Conservation (phyloP, 306 rosid species). For the Lathyrus oleraceus region DNA sequence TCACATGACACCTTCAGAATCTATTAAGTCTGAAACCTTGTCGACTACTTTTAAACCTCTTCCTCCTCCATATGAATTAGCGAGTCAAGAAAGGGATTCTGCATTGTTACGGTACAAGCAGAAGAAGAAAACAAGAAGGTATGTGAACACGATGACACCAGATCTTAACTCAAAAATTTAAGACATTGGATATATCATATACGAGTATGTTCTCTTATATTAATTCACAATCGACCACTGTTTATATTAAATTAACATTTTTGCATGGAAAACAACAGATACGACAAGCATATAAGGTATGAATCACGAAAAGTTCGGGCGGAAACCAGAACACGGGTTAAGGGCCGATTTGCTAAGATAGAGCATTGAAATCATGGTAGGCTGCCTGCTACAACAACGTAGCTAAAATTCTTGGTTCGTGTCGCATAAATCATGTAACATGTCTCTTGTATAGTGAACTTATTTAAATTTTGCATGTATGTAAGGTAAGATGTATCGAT, state of each 20-base stretch:
- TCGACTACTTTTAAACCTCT: slow-evolving; percentile 46
- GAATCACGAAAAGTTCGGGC: slow-evolving; percentile 88
- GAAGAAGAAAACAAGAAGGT: slow-evolving; percentile 93
- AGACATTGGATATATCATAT: neutral
- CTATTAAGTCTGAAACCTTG: slow-evolving; percentile 35
- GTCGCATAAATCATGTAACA: slow-evolving; percentile 4
- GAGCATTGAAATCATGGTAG: slow-evolving; percentile 52
- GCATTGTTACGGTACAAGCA: slow-evolving; percentile 85
- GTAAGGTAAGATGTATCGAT: neutral
- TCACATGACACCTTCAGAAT: slow-evolving; percentile 32
- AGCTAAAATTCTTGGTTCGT: slow-evolving; percentile 1
- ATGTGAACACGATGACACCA: neutral
- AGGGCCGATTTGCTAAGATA: slow-evolving; percentile 83
- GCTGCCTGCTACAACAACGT: slow-evolving; percentile 23
- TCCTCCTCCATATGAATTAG: slow-evolving; percentile 49
- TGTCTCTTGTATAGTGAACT: slow-evolving; percentile 31
- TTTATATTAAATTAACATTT: slow-evolving; percentile 19
- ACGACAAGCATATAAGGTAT: slow-evolving; percentile 81
- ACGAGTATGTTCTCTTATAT: neutral
- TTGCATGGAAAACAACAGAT: slow-evolving; percentile 55
- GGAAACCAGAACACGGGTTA: slow-evolving; percentile 73
- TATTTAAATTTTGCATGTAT: slow-evolving; percentile 16
- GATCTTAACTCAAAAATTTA: neutral
- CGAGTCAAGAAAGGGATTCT: slow-evolving; percentile 71
- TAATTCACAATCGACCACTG: neutral